phyloP scores from a whole-genome alignment of 129 eudicot genomes.

The Cynara cardunculus region DNA sequence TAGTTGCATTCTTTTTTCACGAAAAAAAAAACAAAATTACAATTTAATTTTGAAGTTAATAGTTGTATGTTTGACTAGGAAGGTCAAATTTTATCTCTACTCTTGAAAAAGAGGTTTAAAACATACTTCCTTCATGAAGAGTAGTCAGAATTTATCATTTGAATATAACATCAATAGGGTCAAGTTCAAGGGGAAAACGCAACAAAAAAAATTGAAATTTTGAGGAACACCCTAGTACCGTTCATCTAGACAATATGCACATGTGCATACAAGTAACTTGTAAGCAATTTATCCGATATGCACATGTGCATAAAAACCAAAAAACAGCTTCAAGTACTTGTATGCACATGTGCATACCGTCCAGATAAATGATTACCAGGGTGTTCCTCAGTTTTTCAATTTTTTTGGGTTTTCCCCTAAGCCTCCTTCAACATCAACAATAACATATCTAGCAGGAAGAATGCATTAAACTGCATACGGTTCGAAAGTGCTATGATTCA shows the following conservation, averaged over 20 bases:
- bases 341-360: too few relatives aligned
- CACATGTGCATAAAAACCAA: too few relatives aligned
- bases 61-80: neutral
- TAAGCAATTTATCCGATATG: too few relatives aligned
- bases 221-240: too few relatives aligned
- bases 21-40: neutral
- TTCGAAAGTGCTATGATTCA: neutral
- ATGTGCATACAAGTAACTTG: too few relatives aligned
- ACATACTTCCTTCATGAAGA: neutral
- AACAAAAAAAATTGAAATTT: too few relatives aligned
- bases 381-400: too few relatives aligned
- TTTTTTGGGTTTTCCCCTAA: too few relatives aligned
- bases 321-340: too few relatives aligned
- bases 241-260: too few relatives aligned
- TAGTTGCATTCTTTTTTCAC: neutral
- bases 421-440: neutral
- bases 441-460: neutral
- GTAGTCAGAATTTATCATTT: neutral
- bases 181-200: too few relatives aligned
- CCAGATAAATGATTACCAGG: too few relatives aligned
- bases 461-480: neutral
- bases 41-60: neutral
- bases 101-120: neutral
- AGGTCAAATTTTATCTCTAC: neutral
- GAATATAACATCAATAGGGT: neutral